Evolutionary conservation across 1,139 yeast genomes (phyloP), one percentile per base, ranked within the genome.

Genomic region (Pichia norvegensis): DNA sequence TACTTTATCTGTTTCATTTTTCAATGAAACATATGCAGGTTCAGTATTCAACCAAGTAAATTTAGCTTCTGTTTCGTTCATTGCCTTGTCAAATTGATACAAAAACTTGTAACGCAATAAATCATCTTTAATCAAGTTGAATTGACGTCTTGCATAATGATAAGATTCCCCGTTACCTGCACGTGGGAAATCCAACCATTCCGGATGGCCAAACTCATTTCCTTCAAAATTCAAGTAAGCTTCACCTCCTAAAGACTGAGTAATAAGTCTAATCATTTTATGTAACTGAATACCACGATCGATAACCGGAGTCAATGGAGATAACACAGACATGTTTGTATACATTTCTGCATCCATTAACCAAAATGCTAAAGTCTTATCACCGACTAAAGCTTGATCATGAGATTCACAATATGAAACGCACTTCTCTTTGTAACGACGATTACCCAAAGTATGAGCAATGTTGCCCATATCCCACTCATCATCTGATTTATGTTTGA

Each of bases 311-410:
- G 95, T 83, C 45, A 82, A 69, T 43, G 81, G 85, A 1, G 87
- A 69, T 44, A 90, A 62, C 1, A 71, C 72, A 16, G 95, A 83
- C 98, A 92, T 92, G 66, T 90, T 80, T 38, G 97, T 90, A 66
- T 92, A 92, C 98, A 92, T 88, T 56, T 90, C 95, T 53, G 92
- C 88, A 67, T 92, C 98, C 97, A 92, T 92, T 50, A 92, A 73
- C 98, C 98, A 92, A 62, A 92, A 92, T 0, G 97, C 97, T 52
- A 92, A 68, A 1, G 97, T 87, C 65, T 92, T 92, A 63, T 92
- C 98, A 40, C 98, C 98, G 19, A 92, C 98, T 46, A 92, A 73
- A 2, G 97, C 97, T 67, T 92, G 98, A 63, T 92, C 98, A 61
- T 92, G 98, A 17, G 95, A 84, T 67, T 92, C 98, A 55, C 95